Evolutionary conservation across 2,329 filamentous ascomycete species (phyloP).

Genomic region (Neonectria neomacrospora): DNA sequence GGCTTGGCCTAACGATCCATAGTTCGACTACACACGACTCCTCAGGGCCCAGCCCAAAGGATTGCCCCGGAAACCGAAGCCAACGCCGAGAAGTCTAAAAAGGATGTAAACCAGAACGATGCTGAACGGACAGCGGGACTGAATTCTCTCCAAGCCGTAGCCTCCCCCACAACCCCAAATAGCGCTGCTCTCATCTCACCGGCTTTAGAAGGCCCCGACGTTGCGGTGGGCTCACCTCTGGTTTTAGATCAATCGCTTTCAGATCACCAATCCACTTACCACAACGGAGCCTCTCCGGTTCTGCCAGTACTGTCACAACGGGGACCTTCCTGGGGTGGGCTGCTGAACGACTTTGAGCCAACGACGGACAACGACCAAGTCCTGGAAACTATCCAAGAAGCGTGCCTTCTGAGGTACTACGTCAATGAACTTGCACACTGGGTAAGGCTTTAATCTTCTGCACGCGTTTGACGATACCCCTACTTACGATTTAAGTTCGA

Average conservation of each 20-base stretch:
- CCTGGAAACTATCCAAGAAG: slow-evolving; percentile 28
- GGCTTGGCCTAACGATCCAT: fast-evolving
- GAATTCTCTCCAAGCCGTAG: neutral
- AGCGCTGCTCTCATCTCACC: neutral
- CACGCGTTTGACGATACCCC: fast-evolving
- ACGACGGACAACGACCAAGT: neutral
- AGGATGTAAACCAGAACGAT: neutral
- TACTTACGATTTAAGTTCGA: slow-evolving; percentile 26
- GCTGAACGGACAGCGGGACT: neutral
- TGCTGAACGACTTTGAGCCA: slow-evolving; percentile 13
- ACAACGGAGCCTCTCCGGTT: neutral
- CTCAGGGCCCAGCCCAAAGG: slow-evolving; percentile 4
- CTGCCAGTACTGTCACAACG: slow-evolving; percentile 14
- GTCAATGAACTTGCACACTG: slow-evolving; percentile 33
- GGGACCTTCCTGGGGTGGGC: slow-evolving; percentile 27
- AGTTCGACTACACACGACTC: slow-evolving; percentile 38
- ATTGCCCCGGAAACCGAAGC: slow-evolving; percentile 13
- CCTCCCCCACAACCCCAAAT: neutral
- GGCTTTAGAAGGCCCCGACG: neutral
- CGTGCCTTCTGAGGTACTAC: slow-evolving; percentile 35
- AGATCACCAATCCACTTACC: neutral
- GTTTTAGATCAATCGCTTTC: neutral
- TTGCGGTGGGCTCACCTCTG: neutral
- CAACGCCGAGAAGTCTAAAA: fast-evolving
- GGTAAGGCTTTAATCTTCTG: slow-evolving; percentile 4